Percentiles rank a stretch among this genome's conserved stretches.
Conservation (phyloP, 148 eudicot species). For the Vaccinium macrocarpon region DNA sequence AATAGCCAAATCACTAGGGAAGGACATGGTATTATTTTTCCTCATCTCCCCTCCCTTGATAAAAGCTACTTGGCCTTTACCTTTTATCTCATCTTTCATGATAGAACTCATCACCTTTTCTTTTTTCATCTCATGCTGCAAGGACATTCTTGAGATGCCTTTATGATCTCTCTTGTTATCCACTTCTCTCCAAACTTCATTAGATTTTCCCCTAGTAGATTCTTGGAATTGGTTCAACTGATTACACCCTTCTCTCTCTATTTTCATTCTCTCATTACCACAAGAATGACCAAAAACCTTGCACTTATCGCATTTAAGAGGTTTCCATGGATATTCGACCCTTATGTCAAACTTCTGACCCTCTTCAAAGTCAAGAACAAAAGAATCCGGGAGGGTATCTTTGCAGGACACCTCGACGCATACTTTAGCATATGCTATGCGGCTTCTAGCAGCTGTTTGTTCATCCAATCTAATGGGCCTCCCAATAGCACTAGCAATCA, state of each 20-base stretch:
- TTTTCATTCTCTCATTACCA: neutral
- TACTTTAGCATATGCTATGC: constrained; percentile 5
- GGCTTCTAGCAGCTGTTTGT: constrained; percentile 9
- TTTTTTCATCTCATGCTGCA: neutral
- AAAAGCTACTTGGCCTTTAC: constrained; percentile 3
- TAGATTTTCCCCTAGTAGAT: neutral
- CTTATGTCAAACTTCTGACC: constrained; percentile 13
- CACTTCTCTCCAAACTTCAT: neutral
- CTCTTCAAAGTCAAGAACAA: constrained; percentile 6
- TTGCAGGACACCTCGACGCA: neutral
- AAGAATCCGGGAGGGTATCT: neutral
- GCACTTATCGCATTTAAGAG: constrained; percentile 1
- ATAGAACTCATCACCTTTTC: neutral
- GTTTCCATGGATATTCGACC: constrained; percentile 7
- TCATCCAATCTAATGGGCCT: neutral
- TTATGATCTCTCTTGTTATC: neutral
- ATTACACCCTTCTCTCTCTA: neutral
- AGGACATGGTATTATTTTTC: neutral
- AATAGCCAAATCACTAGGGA: neutral
- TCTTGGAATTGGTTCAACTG: constrained; percentile 8
- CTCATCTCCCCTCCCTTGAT: neutral
- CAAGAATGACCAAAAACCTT: neutral
- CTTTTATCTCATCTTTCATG: constrained; percentile 4
- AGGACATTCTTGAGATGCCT: neutral
- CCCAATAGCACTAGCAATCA: neutral